Conservation (phyloP, 163 green algal genomes). For the Chlamydomonas reinhardtii region DNA sequence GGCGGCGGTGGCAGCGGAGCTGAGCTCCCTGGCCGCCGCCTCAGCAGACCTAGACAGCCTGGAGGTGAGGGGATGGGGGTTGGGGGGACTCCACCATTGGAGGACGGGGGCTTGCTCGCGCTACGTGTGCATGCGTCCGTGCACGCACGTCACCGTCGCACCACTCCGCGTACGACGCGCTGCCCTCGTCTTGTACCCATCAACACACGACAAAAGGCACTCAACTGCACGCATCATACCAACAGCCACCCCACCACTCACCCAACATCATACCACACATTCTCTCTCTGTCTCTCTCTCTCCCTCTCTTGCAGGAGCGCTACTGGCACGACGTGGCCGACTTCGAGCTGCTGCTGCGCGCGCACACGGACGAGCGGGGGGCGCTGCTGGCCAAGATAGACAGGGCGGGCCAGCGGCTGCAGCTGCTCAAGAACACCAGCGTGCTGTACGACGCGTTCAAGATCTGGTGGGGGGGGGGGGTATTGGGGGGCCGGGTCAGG, state of each 20-base stretch:
- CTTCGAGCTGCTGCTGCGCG: conserved; percentile 76
- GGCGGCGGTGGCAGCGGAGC: conserved; percentile 50
- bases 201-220: too few species aligned
- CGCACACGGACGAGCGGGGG: conserved; percentile 87
- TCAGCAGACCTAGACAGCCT: conserved; percentile 70
- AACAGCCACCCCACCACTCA: too few species aligned
- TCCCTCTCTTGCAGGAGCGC: conserved; percentile 39
- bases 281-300: too few species aligned
- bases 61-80: conserved; percentile 64
- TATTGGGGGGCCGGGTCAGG: too few species aligned
- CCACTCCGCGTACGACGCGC: too few species aligned
- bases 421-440: conserved; percentile 83
- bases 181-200: too few species aligned
- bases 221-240: too few species aligned
- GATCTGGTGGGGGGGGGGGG: conserved; percentile 82
- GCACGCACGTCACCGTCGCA: too few species aligned
- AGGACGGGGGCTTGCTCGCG: too few species aligned
- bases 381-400: conserved; percentile 85
- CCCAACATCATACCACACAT: too few species aligned
- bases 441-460: conserved; percentile 93
- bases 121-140: too few species aligned
- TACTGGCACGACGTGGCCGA: conserved; percentile 87
- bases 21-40: conserved; percentile 58
- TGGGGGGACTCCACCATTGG: too few species aligned
- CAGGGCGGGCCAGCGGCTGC: conserved; percentile 76